Percentiles rank a stretch among this genome's conserved stretches.
These are phyloP conservation scores for Diaporthe citri DNA, from an alignment of 2,329 filamentous ascomycete genomes.

Conservation along the genomic window DNA sequence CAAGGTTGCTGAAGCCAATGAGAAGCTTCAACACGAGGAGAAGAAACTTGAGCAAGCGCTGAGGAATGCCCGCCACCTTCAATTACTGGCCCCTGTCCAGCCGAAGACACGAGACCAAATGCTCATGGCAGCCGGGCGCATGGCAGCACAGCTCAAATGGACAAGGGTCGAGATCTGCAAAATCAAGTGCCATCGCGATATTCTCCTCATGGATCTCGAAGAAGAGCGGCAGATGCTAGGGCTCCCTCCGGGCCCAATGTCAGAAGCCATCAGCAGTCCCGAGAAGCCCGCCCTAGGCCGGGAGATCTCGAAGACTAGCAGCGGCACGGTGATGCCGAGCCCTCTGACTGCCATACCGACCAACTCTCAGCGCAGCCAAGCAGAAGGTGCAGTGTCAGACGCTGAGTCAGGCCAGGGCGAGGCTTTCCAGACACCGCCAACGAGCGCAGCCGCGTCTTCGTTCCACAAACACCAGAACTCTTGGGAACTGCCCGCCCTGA, in stretches of 20 bases:
- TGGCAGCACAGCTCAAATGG: conserved; percentile 93
- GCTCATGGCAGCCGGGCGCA: conserved; percentile 84
- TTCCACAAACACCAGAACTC: conserved; percentile 57
- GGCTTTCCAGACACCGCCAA: conserved; percentile 63
- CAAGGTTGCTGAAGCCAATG: conserved; percentile 86
- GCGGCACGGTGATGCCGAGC: conserved; percentile 48
- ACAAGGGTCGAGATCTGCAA: conserved; percentile 94
- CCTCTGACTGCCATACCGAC: conserved; percentile 51
- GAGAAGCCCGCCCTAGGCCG: conserved; percentile 43
- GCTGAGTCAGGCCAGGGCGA: conserved; percentile 57
- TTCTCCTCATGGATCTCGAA: conserved; percentile 85
- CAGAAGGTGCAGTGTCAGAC: conserved; percentile 48
- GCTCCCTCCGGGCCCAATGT: conserved; percentile 46
- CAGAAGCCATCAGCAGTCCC: conserved; percentile 41
- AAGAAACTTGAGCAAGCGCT: conserved; percentile 86
- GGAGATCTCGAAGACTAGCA: conserved; percentile 52
- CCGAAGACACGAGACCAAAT: conserved; percentile 90
- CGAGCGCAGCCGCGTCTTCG: conserved; percentile 52
- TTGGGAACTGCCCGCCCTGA: conserved; percentile 56
- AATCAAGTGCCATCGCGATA: conserved; percentile 89
- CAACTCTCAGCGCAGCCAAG: conserved; percentile 50
- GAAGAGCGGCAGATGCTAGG: conserved; percentile 72
- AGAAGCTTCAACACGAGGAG: conserved; percentile 78
- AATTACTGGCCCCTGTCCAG: conserved; percentile 90
- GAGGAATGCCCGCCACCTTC: conserved; percentile 89